A percentile compares a stretch with the other conserved stretches of the same genome.
phyloP scores from a whole-genome alignment of 2,329 filamentous ascomycete species.

The Fusarium buxicola region DNA sequence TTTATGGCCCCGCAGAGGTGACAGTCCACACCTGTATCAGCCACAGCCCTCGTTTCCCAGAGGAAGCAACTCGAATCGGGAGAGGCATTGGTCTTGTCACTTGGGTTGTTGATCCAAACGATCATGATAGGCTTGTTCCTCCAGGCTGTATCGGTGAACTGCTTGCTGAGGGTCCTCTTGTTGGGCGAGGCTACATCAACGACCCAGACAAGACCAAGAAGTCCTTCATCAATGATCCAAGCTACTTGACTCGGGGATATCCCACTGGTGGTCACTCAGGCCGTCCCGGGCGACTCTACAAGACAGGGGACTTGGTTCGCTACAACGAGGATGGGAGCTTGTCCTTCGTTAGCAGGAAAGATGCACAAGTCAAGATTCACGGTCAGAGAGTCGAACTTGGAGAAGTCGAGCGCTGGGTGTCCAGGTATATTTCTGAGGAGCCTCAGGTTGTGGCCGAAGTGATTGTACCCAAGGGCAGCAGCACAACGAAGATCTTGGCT shows the following conservation, averaged over 20 bases:
- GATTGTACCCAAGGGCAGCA: background rate
- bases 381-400: slow-evolving; percentile 65
- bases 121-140: slow-evolving; percentile 35
- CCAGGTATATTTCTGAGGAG: too few relatives aligned
- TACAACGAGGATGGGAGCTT: slow-evolving; percentile 56
- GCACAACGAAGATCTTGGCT: too few relatives aligned
- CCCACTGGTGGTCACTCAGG: background rate
- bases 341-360: slow-evolving; percentile 62
- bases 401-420: slow-evolving; percentile 43
- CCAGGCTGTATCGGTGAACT: slow-evolving; percentile 56
- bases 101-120: slow-evolving; percentile 44
- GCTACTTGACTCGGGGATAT: too few relatives aligned
- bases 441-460: background rate
- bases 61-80: slow-evolving; percentile 9
- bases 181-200: slow-evolving; percentile 63
- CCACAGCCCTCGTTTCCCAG: too few relatives aligned
- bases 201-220: slow-evolving; percentile 46
- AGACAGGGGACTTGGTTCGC: slow-evolving; percentile 60
- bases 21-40: background rate
- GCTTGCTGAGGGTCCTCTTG: slow-evolving; percentile 58
- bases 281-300: slow-evolving; percentile 50
- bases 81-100: slow-evolving; percentile 1
- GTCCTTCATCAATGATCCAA: slow-evolving; percentile 51
- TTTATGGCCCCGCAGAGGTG: slow-evolving; percentile 22
- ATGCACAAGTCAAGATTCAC: slow-evolving; percentile 67